Percentiles rank a stretch among this genome's conserved stretches.
These are phyloP conservation scores for Bruguiera sexangula DNA, from an alignment of 345 rosid genomes.

Conservation along the genomic window DNA sequence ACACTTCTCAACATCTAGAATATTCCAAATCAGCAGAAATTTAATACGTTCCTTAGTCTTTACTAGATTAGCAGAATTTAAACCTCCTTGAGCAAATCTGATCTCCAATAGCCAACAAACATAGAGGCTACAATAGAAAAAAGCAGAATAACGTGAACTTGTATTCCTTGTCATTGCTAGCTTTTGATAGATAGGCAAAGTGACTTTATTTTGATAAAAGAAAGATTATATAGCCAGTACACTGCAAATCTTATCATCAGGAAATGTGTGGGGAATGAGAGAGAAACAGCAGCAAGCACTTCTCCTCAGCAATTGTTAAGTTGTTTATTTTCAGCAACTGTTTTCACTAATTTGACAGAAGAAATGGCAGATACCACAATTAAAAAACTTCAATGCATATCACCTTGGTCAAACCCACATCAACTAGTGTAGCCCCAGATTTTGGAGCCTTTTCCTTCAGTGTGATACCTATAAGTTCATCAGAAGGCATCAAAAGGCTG, in stretches of 20 bases:
- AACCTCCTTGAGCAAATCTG: background rate
- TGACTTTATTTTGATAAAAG: background rate
- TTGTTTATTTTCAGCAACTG: background rate
- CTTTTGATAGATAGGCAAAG: too few relatives aligned
- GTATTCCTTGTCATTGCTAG: too few relatives aligned
- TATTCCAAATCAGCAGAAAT: background rate
- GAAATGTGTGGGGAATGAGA: background rate
- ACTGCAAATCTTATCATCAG: background rate
- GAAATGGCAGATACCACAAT: background rate
- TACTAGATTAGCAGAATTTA: background rate
- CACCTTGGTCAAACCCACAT: slow-evolving; percentile 89
- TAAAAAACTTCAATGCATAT: background rate
- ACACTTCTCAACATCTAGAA: too few relatives aligned
- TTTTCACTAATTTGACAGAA: background rate
- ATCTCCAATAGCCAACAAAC: background rate
- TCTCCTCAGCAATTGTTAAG: background rate
- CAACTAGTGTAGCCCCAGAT: slow-evolving; percentile 54
- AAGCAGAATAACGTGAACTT: background rate
- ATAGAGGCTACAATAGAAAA: too few relatives aligned
- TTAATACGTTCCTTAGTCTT: background rate
- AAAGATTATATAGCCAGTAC: background rate
- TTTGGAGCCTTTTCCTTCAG: slow-evolving; percentile 49
- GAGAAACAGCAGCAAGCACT: background rate
- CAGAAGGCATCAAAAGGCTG: slow-evolving; percentile 12
- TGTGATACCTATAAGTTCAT: slow-evolving; percentile 59